A percentile compares a stretch with the other conserved stretches of the same genome.
Evolutionary conservation across 1,284 basidiomycete genomes (phyloP).

Genomic region (Ustanciosporium gigantosporum): DNA sequence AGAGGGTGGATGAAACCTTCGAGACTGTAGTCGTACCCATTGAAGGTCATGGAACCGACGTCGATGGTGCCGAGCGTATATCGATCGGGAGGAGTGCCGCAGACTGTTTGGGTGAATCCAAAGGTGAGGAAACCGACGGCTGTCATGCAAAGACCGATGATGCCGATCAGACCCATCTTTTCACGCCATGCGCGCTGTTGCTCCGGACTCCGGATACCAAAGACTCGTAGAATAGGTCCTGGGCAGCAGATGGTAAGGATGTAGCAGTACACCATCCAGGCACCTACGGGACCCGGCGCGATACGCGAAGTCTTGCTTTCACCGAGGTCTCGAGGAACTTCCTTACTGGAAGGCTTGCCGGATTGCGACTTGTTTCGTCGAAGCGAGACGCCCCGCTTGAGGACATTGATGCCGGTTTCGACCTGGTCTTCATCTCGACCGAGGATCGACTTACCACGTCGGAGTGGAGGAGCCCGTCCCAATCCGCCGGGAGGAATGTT

Average conservation of each 20-base stretch:
- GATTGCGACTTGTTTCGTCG: conserved; percentile 45
- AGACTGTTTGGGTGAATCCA: conserved; percentile 94
- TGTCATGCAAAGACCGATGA: conserved; percentile 83
- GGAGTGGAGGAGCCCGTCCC: conserved; percentile 45
- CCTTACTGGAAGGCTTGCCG: conserved; percentile 27
- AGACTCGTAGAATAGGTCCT: conserved; percentile 63
- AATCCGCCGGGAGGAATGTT: conserved; percentile 50
- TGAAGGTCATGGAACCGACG: conserved; percentile 82
- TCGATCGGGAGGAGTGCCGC: conserved; percentile 79
- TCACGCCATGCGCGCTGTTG: conserved; percentile 96
- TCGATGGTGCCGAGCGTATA: conserved; percentile 78
- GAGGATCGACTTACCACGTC: conserved; percentile 59
- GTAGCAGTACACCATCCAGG: conserved; percentile 96
- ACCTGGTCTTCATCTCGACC: conserved; percentile 60
- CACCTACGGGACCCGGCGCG: conserved; percentile 75
- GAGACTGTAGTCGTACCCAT: conserved; percentile 91
- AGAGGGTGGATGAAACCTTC: conserved; percentile 68
- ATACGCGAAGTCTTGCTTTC: conserved; percentile 44
- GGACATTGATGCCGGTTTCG: conserved; percentile 59
- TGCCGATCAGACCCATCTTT: conserved; percentile 88
- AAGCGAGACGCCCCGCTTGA: conserved; percentile 58
- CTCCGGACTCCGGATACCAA: conserved; percentile 86
- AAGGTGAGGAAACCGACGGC: conserved; percentile 97
- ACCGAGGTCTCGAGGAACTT: conserved; percentile 42
- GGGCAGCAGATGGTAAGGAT: conserved; percentile 83